Evolutionary conservation across 768 basidiomycete species (phyloP), one percentile per base, ranked within the genome.

Genomic region (Cubamyces lactineus): DNA sequence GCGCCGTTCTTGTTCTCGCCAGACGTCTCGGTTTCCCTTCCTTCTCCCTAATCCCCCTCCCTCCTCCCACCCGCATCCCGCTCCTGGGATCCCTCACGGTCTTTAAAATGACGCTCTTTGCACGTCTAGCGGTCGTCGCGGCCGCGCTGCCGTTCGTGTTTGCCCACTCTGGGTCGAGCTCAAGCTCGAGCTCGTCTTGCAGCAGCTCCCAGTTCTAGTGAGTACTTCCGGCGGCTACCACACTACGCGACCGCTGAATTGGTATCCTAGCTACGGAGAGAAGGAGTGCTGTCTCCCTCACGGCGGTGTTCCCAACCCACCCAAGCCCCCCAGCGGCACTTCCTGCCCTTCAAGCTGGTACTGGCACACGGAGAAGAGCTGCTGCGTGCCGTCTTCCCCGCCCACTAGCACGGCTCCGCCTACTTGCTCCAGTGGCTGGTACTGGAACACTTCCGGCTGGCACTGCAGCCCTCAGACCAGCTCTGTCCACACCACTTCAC

Each of bases 331-430:
- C 39, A 74, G 74, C 46, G 81, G 78, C 53, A 64, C 75, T 13
- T 85, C 84, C 72, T 84, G 82, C 30, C 64, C 70, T n/a, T 74
- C 76, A 24, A 71, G 70, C 41, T 80, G 82, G 73, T 84, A 82
- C 68, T 86, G 84, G 84, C 70, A 74, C 59, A 56, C 65, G 5
- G 71, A 70, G 15, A 75, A 81, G 66, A 74, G 76, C 26, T 86
- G 84, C 74, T 87, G 85, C 69, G 77, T 81, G 21, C 86, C 86
- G 52, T 71, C 71, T 42, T 65, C 78, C 61, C 81, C 80, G n/a
- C 72, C 74, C 39, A 70, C 75, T 30, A 60, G 71, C 6, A 72
- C 73, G 61, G 71, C 72, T 19, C 80, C 83, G 30, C 71, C 77
- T 41, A 61, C 66, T 59, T 87, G 86, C 72, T 67, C 66, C 5